phyloP scores from a whole-genome alignment of 768 basidiomycete species.

The Aureoboletus auriporus region DNA sequence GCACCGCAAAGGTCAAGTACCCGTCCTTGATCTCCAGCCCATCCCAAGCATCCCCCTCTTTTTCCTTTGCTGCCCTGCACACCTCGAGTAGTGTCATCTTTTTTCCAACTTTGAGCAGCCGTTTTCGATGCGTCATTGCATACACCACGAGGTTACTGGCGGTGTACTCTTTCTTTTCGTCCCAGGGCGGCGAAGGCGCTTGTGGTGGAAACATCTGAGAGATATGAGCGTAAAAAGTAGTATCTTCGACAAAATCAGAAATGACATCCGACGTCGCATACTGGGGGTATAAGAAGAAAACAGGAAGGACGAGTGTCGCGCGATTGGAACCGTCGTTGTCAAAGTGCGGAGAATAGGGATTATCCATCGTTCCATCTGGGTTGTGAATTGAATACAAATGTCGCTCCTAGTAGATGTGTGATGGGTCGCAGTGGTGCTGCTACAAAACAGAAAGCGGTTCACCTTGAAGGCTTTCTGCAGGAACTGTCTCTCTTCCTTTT shows the following conservation, averaged over 20 bases:
- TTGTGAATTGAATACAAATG: conserved; percentile 59
- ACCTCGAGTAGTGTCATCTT: conserved; percentile 85
- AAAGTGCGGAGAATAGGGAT: conserved; percentile 61
- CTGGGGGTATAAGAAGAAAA: conserved; percentile 92
- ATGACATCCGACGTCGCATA: conserved; percentile 87
- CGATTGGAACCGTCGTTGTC: conserved; percentile 59
- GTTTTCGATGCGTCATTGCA: conserved; percentile 69
- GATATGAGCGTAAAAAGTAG: conserved; percentile 76
- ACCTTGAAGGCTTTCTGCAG: conserved; percentile 66
- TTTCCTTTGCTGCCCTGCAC: conserved; percentile 55
- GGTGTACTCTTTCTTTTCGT: conserved; percentile 62
- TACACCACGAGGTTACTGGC: conserved; percentile 70
- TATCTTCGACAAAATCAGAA: conserved; percentile 78
- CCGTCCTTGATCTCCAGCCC: conserved; percentile 84
- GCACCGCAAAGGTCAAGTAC: conserved; percentile 72
- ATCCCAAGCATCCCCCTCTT: conserved; percentile 58
- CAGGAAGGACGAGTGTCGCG: conserved; percentile 71
- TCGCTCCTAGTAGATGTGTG: conserved; percentile 51
- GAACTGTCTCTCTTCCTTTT: conserved; percentile 48
- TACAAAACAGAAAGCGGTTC: conserved; percentile 19
- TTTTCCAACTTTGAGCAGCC: conserved; percentile 87
- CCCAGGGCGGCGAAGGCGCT: conserved; percentile 70
- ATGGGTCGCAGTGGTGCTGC: neutral
- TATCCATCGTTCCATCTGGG: conserved; percentile 45
- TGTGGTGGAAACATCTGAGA: conserved; percentile 79